phyloP scores from a whole-genome alignment of 305 asterid genomes.

The Fraxinus xanthoxyloides region DNA sequence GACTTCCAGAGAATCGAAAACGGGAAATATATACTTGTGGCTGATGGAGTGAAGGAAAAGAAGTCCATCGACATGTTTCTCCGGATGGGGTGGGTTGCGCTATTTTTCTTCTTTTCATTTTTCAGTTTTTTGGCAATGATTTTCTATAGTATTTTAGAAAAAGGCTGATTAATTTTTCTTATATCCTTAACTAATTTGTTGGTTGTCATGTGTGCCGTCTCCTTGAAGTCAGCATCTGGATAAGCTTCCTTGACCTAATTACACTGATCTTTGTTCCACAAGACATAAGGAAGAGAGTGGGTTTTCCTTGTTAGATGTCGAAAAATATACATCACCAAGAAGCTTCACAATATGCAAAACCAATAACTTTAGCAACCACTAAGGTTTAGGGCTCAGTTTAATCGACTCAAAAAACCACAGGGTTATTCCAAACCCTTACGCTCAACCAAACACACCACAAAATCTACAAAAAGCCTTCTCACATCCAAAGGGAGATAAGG shows the following conservation, averaged over 20 bases:
- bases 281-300: not conserved
- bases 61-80: not conserved
- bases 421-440: too few relatives aligned
- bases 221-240: not conserved
- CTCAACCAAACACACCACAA: not conserved
- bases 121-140: not conserved
- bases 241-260: not conserved
- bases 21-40: not conserved
- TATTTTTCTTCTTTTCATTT: not conserved
- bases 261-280: not conserved
- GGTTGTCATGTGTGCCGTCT: not conserved
- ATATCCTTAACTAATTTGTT: not conserved
- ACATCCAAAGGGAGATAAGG: not conserved
- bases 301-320: not conserved
- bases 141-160: too few relatives aligned
- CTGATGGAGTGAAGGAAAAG: not conserved
- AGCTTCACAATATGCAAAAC: too few relatives aligned
- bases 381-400: not conserved
- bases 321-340: too few relatives aligned
- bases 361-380: not conserved
- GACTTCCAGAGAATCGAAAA: not conserved
- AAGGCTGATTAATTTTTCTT: not conserved
- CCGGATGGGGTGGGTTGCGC: not conserved
- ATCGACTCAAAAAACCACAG: not conserved
- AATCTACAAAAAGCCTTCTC: not conserved